Conservation (phyloP, 2,329 filamentous ascomycete genomes). For the Sclerotinia minor region DNA sequence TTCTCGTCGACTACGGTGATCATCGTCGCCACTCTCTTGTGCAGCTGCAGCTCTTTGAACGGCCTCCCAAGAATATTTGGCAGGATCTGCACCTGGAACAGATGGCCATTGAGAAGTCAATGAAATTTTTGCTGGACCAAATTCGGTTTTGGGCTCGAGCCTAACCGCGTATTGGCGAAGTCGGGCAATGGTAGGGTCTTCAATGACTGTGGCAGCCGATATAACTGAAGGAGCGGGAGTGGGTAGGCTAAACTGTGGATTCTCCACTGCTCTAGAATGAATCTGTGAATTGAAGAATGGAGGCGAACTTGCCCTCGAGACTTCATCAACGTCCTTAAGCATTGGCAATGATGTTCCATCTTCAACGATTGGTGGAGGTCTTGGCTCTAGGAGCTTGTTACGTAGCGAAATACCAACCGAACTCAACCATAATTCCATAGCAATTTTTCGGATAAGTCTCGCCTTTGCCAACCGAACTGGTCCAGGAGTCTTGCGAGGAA, state of each 20-base stretch:
- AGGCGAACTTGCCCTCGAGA: conserved; percentile 31
- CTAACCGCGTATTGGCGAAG: conserved; percentile 43
- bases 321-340: conserved; percentile 24
- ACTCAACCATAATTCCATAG: conserved; percentile 39
- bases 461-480: conserved; percentile 37
- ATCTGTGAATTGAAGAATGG: conserved; percentile 32
- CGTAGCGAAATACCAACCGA: conserved; percentile 38
- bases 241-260: conserved; percentile 28
- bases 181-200: conserved; percentile 42
- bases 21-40: conserved; percentile 33
- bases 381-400: conserved; percentile 24
- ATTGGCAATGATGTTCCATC: conserved; percentile 7
- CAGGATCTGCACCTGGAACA: conserved; percentile 42
- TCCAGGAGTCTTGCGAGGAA: conserved; percentile 35
- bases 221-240: conserved; percentile 37
- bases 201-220: conserved; percentile 31
- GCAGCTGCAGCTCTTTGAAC: conserved; percentile 27
- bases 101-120: conserved; percentile 44
- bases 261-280: conserved; percentile 19
- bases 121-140: conserved; percentile 33
- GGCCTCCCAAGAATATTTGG: conserved; percentile 40
- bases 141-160: conserved; percentile 38
- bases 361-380: conserved; percentile 9
- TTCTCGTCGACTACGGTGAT: conserved; percentile 32
- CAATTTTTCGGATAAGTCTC: conserved; percentile 36